These are phyloP conservation scores for Trichoderma sp. DNA, from an alignment of 2,329 filamentous ascomycete species.

Conservation along the genomic window DNA sequence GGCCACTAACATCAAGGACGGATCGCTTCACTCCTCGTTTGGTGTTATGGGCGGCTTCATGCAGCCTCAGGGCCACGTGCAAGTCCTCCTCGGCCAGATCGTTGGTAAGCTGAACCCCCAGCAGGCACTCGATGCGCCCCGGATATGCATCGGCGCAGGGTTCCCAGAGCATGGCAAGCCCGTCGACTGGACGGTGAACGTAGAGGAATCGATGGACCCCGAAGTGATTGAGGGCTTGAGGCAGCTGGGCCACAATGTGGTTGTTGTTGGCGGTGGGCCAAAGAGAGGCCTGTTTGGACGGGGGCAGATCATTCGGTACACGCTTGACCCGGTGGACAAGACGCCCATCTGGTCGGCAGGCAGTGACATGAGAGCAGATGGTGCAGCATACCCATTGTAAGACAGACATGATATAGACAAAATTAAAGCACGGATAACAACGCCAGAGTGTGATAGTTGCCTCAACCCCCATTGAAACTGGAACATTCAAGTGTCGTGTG, in stretches of 20 bases:
- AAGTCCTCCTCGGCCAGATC: constrained; percentile 87
- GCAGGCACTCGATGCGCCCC: constrained; percentile 83
- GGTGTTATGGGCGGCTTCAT: constrained; percentile 99
- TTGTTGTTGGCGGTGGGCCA: constrained; percentile 63
- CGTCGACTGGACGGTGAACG: constrained; percentile 65
- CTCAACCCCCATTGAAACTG: not conserved
- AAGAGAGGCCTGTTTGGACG: constrained; percentile 74
- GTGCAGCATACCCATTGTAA: constrained; percentile 59
- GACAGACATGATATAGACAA: not conserved
- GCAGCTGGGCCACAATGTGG: constrained; percentile 71
- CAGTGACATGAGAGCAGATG: constrained; percentile 86
- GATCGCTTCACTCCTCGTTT: constrained; percentile 79
- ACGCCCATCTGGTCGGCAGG: constrained; percentile 80
- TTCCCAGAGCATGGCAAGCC: constrained; percentile 63
- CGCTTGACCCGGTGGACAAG: constrained; percentile 68
- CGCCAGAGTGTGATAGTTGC: not conserved
- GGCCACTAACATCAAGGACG: constrained; percentile 74
- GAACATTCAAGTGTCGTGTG: not conserved
- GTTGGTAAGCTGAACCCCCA: constrained; percentile 82
- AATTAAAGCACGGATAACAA: not conserved
- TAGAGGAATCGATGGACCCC: constrained; percentile 79
- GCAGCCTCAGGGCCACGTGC: constrained; percentile 95
- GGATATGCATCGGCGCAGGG: constrained; percentile 82
- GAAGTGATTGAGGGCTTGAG: constrained; percentile 67
- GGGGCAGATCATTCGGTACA: constrained; percentile 81